Percentiles rank a stretch among this genome's conserved stretches.
Conservation (phyloP, 345 rosid genomes). For the Clausena lansium region DNA sequence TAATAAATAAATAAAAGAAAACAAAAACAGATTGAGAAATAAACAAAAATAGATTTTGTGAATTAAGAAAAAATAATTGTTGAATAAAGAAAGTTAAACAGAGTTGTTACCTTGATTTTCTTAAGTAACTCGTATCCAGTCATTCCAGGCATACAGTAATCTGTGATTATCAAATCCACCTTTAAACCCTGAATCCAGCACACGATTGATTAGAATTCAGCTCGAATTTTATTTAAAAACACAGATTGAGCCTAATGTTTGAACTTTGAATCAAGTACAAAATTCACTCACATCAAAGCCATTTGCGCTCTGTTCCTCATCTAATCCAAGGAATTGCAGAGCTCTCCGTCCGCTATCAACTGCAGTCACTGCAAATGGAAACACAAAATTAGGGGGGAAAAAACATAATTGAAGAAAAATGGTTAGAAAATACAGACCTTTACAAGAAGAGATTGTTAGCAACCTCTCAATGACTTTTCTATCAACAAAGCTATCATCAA, state of each 20-base stretch:
- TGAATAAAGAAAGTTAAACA: background rate
- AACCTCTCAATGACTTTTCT: constrained; percentile 83
- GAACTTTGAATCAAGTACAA: background rate
- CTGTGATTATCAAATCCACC: constrained; percentile 91
- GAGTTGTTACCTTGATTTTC: constrained; percentile 68
- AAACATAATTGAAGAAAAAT: background rate
- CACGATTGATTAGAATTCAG: background rate
- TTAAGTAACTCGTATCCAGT: constrained; percentile 94
- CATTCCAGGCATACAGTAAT: constrained; percentile 99
- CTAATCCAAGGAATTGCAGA: constrained; percentile 76
- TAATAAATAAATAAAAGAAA: too few relatives aligned
- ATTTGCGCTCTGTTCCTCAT: constrained; percentile 46
- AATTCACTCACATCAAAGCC: constrained; percentile 45
- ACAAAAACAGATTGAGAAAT: background rate
- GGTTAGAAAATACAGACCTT: constrained; percentile 44
- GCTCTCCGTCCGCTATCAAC: constrained; percentile 91
- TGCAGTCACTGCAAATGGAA: constrained; percentile 63
- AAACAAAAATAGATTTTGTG: too few relatives aligned
- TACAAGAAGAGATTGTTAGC: constrained; percentile 73
- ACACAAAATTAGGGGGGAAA: background rate
- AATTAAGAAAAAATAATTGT: background rate
- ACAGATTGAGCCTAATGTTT: background rate
- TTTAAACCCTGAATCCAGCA: constrained; percentile 52
- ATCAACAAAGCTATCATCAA: constrained; percentile 85
- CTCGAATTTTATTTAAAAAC: background rate